Conservation (phyloP, 1,284 basidiomycete species). For the Macrocystidia cucumis region DNA sequence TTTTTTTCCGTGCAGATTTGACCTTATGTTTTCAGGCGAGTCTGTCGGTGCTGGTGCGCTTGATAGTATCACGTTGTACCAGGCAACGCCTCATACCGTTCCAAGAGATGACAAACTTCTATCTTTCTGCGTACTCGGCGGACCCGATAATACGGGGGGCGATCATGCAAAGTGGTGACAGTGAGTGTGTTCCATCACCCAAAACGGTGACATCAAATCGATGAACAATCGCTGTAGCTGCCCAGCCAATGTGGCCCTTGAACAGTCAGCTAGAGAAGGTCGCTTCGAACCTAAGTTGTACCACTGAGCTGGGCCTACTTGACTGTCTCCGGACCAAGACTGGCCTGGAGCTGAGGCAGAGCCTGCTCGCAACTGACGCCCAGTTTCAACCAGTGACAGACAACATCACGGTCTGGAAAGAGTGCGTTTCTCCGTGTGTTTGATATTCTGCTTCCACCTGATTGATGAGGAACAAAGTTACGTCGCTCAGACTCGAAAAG, state of each 20-base stretch:
- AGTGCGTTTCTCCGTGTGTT: slow-evolving; percentile 14
- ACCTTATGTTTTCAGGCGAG: slow-evolving; percentile 16
- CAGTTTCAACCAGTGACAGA: slow-evolving; percentile 38
- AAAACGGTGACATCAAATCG: neutral
- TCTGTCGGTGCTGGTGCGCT: slow-evolving; percentile 31
- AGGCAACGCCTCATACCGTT: slow-evolving; percentile 1
- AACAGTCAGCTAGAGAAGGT: slow-evolving; percentile 28
- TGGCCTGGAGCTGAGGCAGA: slow-evolving; percentile 21
- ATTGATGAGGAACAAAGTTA: slow-evolving; percentile 14
- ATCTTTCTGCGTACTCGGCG: slow-evolving; percentile 29
- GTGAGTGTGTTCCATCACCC: slow-evolving; percentile 16
- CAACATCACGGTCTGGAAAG: slow-evolving; percentile 33
- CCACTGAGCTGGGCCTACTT: slow-evolving; percentile 24
- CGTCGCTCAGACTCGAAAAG: slow-evolving; percentile 25
- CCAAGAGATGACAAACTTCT: slow-evolving; percentile 34
- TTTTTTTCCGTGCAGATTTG: neutral
- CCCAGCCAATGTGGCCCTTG: slow-evolving; percentile 33
- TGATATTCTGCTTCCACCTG: neutral
- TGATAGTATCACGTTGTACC: neutral
- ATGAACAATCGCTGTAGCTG: slow-evolving; percentile 11
- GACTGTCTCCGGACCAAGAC: slow-evolving; percentile 29
- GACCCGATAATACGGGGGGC: slow-evolving; percentile 31
- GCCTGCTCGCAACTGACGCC: slow-evolving; percentile 24
- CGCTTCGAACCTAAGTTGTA: slow-evolving; percentile 27
- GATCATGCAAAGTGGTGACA: slow-evolving; percentile 34